These are phyloP conservation scores for Nymphaea thermarum DNA, from an alignment of 164 flowering plant species.

Conservation along the genomic window DNA sequence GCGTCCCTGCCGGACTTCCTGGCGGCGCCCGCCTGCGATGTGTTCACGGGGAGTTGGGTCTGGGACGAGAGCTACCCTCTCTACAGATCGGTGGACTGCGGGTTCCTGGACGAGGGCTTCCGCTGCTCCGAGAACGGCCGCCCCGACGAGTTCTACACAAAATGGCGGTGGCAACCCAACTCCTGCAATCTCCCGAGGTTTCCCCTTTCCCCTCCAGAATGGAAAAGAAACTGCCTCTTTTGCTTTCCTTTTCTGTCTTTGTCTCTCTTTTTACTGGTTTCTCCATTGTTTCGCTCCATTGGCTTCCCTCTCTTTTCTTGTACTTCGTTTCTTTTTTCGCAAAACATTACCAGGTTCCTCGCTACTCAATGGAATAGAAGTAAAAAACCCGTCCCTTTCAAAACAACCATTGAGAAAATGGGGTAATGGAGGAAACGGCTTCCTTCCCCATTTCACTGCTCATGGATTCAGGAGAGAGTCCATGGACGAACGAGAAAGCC, in stretches of 20 bases:
- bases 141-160: conserved; percentile 64
- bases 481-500: too few species aligned
- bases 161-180: conserved; percentile 96
- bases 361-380: not conserved
- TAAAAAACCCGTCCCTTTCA: too few species aligned
- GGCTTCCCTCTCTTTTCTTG: not conserved
- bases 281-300: not conserved
- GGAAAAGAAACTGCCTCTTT: not conserved
- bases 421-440: too few species aligned
- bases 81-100: conserved; percentile 57
- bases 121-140: conserved; percentile 74
- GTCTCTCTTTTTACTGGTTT: not conserved
- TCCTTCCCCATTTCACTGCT: too few species aligned
- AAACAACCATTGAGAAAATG: too few species aligned
- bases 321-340: not conserved
- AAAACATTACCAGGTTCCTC: not conserved
- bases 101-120: conserved; percentile 62
- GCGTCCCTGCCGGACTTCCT: conserved; percentile 23
- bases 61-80: conserved; percentile 75
- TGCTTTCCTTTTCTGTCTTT: not conserved
- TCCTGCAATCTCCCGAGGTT: conserved; percentile 85
- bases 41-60: conserved; percentile 74
- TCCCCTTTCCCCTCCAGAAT: conserved; percentile 3
- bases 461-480: too few species aligned
- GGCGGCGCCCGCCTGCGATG: conserved; percentile 34